Conservation (phyloP, 768 basidiomycete species). For the Lactarius indigo region DNA sequence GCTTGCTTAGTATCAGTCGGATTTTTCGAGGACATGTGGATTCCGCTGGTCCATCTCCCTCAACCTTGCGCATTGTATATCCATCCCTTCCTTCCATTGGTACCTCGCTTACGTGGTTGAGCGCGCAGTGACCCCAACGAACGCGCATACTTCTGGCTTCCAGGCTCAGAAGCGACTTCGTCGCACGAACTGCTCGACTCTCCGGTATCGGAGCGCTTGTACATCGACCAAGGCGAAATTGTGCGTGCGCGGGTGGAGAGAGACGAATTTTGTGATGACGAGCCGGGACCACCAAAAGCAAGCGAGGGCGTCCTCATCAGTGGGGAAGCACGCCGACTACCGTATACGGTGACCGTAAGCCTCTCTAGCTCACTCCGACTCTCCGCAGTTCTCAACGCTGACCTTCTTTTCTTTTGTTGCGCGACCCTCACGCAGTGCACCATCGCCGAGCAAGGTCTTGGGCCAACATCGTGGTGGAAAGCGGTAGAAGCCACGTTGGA, state of each 20-base stretch:
- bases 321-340: slow-evolving; percentile 48
- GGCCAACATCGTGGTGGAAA: slow-evolving; percentile 75
- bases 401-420: background rate
- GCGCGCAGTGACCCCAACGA: slow-evolving; percentile 69
- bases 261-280: slow-evolving; percentile 83
- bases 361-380: background rate
- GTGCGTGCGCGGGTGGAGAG: slow-evolving; percentile 75
- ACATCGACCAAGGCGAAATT: slow-evolving; percentile 73
- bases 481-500: slow-evolving; percentile 42
- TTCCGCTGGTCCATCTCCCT: slow-evolving; percentile 76
- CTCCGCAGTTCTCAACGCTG: background rate
- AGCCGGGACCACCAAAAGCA: slow-evolving; percentile 78
- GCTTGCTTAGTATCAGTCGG: slow-evolving; percentile 64
- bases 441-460: slow-evolving; percentile 78
- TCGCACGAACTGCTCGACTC: slow-evolving; percentile 69
- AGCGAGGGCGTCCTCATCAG: slow-evolving; percentile 61
- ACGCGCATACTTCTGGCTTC: slow-evolving; percentile 81
- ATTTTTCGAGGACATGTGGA: slow-evolving; percentile 93
- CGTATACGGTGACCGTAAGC: slow-evolving; percentile 69
- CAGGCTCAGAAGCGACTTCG: slow-evolving; percentile 48
- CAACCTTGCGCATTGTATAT: slow-evolving; percentile 76
- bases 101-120: background rate
- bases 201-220: slow-evolving; percentile 63
- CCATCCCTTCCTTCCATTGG: background rate
- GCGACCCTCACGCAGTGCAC: slow-evolving; percentile 52